Conservation (phyloP, 257 asterid genomes). For the Gardenia jasminoides region DNA sequence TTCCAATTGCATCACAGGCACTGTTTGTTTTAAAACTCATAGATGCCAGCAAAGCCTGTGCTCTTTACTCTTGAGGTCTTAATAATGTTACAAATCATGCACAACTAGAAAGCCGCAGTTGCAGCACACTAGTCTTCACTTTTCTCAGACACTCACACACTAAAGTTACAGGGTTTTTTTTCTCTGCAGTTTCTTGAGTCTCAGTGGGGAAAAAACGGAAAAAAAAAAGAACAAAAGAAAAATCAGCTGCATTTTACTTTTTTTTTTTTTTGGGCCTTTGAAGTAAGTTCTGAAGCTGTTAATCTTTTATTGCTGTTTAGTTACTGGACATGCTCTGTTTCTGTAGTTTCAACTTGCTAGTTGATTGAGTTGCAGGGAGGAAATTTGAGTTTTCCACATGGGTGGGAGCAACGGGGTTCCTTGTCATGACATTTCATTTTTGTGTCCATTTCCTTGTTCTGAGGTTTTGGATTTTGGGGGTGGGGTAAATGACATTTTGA, state of each 20-base stretch:
- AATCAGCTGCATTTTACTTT: not conserved
- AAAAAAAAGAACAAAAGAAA: not conserved
- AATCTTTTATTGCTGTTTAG: not conserved
- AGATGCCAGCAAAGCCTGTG: no score
- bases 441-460: no score
- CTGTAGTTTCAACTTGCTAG: not conserved
- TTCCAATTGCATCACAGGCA: no score
- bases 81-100: no score
- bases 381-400: no score
- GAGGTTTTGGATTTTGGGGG: not conserved
- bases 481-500: not conserved
- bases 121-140: constrained; percentile 12
- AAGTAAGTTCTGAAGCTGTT: not conserved
- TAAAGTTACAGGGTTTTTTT: not conserved
- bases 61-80: no score
- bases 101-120: no score
- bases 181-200: not conserved
- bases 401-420: no score
- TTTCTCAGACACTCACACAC: not conserved
- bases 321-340: not conserved
- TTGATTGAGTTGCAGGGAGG: no score
- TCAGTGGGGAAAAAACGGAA: not conserved
- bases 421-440: no score
- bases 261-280: no score
- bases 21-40: no score